phyloP scores from a whole-genome alignment of 1,284 basidiomycete species.

The Marasmius oreades region DNA sequence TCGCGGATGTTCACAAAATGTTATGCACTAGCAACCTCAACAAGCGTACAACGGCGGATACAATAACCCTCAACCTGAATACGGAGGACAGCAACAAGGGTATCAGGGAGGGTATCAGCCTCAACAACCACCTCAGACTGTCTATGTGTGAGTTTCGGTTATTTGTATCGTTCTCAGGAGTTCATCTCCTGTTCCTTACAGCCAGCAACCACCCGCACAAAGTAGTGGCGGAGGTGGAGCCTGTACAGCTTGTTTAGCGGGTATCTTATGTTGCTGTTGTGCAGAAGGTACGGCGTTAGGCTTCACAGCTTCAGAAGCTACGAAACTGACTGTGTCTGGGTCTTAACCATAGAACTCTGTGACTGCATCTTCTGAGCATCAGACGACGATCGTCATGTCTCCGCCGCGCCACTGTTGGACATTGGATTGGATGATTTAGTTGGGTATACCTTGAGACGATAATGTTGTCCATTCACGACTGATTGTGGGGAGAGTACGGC shows the following conservation, averaged over 20 bases:
- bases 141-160: conserved; percentile 61
- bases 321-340: conserved; percentile 2
- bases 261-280: conserved; percentile 72
- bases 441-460: background rate
- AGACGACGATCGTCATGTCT: too few species aligned
- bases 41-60: conserved; percentile 58
- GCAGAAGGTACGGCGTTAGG: conserved; percentile 58
- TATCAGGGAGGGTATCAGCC: conserved; percentile 40
- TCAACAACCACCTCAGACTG: conserved; percentile 67
- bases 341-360: conserved; percentile 52
- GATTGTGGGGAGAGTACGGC: background rate
- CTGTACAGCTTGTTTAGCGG: conserved; percentile 71
- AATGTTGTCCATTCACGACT: background rate
- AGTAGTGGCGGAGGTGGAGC: conserved; percentile 38
- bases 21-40: conserved; percentile 49
- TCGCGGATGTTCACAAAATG: background rate
- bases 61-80: conserved; percentile 31
- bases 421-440: conserved; percentile 2
- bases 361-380: conserved; percentile 59
- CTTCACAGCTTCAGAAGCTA: background rate
- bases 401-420: conserved; percentile 1
- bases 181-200: conserved; percentile 19
- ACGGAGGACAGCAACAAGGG: conserved; percentile 31
- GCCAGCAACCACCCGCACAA: conserved; percentile 54
- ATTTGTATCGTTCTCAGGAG: background rate